Evolutionary conservation across 2,329 filamentous ascomycete genomes (phyloP).

Genomic region (Phialophora verrucosa): DNA sequence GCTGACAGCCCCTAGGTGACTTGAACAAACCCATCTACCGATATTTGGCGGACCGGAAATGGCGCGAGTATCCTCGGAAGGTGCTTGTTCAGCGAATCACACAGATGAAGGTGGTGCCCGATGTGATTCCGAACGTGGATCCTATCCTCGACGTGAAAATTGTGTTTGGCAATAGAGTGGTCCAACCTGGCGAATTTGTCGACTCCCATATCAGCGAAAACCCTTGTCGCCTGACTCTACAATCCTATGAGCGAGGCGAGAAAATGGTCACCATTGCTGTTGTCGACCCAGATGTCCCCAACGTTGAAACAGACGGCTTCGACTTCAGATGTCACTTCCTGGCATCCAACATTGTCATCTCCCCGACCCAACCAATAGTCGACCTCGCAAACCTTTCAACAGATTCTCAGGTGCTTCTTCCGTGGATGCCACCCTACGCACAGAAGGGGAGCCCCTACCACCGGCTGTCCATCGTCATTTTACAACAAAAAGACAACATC

Average conservation of each 20-base stretch:
- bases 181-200: conserved; percentile 79
- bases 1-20: conserved; percentile 66
- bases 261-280: conserved; percentile 84
- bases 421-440: conserved; percentile 84
- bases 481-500: conserved; percentile 74
- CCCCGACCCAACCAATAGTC: conserved; percentile 64
- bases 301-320: conserved; percentile 75
- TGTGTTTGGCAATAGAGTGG: conserved; percentile 72
- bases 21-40: conserved; percentile 98
- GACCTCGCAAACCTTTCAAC: conserved; percentile 67
- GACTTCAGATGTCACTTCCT: conserved; percentile 85
- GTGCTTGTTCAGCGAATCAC: conserved; percentile 83
- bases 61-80: conserved; percentile 80
- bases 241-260: conserved; percentile 81
- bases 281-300: conserved; percentile 88
- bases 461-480: conserved; percentile 79
- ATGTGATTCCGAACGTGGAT: conserved; percentile 80
- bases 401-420: conserved; percentile 70
- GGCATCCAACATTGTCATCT: conserved; percentile 73
- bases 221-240: conserved; percentile 77
- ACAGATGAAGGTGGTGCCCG: conserved; percentile 86
- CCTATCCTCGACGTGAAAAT: conserved; percentile 80
- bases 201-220: conserved; percentile 74
- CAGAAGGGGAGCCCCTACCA: conserved; percentile 93
- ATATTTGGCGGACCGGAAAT: conserved; percentile 83